Conservation (phyloP, 2,329 filamentous ascomycete genomes). For the Arthrinium phaeospermum region DNA sequence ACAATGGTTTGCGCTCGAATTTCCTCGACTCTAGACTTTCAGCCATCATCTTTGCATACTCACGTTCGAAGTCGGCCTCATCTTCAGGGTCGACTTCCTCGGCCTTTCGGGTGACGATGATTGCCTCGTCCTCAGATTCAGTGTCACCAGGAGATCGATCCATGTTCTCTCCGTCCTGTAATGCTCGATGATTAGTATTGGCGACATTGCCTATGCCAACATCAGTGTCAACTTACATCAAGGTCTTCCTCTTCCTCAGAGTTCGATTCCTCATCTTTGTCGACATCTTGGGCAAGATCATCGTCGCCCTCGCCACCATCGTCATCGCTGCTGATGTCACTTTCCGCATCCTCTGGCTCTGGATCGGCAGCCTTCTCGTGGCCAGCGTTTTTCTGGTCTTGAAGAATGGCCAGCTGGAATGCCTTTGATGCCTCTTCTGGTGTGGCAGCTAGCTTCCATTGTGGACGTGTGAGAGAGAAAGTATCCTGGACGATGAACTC, state of each 20-base stretch:
- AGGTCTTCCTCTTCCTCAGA: constrained; percentile 66
- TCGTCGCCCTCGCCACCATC: constrained; percentile 65
- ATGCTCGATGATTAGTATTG: constrained; percentile 11
- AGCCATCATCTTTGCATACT: constrained; percentile 98
- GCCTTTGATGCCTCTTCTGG: constrained; percentile 82
- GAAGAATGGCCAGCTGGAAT: constrained; percentile 86
- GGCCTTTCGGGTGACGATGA: constrained; percentile 89
- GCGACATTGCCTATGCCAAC: neutral
- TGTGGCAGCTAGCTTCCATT: constrained; percentile 87
- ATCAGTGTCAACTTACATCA: constrained; percentile 50
- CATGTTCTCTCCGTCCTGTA: constrained; percentile 55
- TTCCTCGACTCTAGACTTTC: constrained; percentile 96
- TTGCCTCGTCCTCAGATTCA: constrained; percentile 83
- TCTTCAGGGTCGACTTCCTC: constrained; percentile 91
- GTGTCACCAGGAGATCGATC: constrained; percentile 58
- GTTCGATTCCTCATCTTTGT: constrained; percentile 62
- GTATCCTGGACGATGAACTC: constrained; percentile 96
- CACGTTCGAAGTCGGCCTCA: constrained; percentile 96
- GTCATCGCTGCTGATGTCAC: constrained; percentile 77
- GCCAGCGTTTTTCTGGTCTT: constrained; percentile 84
- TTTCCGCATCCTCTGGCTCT: constrained; percentile 76
- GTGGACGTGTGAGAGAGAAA: constrained; percentile 81
- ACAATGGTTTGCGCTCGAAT: constrained; percentile 91
- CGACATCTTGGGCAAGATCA: constrained; percentile 62
- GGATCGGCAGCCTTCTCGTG: constrained; percentile 71